Percentiles rank a stretch among this genome's conserved stretches.
phyloP scores from a whole-genome alignment of 495 filamentous ascomycete species.

The Corynascus novoguineensis region DNA sequence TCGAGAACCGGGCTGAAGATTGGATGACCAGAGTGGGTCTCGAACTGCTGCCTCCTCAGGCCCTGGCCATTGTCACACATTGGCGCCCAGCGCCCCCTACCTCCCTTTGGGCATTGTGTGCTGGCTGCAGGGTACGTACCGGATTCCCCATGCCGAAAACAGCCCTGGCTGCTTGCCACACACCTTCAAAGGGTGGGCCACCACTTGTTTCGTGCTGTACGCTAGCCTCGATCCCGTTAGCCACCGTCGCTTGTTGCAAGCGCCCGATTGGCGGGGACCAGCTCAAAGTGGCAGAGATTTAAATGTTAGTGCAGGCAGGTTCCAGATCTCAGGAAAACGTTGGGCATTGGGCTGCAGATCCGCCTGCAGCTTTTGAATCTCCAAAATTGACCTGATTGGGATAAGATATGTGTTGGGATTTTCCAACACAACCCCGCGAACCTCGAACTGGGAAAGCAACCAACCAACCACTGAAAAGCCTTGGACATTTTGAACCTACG shows the following conservation, averaged over 20 bases:
- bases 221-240: constrained; percentile 5
- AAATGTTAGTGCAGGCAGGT: constrained; percentile 23
- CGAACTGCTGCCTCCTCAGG: constrained; percentile 23
- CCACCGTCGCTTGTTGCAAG: constrained; percentile 1
- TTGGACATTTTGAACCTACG: too few relatives aligned
- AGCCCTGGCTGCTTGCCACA: constrained; percentile 2
- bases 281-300: constrained; percentile 18
- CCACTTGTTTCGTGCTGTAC: constrained; percentile 3
- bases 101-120: not conserved
- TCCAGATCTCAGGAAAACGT: not conserved
- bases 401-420: too few relatives aligned
- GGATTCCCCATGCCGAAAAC: not conserved
- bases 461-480: too few relatives aligned
- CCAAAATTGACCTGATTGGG: not conserved
- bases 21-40: constrained; percentile 31
- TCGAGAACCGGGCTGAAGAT: constrained; percentile 22
- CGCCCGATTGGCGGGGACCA: constrained; percentile 5
- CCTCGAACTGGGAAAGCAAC: too few relatives aligned
- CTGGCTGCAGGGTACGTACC: not conserved
- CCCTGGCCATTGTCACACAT: not conserved
- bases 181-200: not conserved
- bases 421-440: too few relatives aligned
- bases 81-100: not conserved
- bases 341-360: not conserved
- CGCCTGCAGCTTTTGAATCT: not conserved